Conservation (phyloP, 208 protist genomes). For the Angomonas ambiguus region DNA sequence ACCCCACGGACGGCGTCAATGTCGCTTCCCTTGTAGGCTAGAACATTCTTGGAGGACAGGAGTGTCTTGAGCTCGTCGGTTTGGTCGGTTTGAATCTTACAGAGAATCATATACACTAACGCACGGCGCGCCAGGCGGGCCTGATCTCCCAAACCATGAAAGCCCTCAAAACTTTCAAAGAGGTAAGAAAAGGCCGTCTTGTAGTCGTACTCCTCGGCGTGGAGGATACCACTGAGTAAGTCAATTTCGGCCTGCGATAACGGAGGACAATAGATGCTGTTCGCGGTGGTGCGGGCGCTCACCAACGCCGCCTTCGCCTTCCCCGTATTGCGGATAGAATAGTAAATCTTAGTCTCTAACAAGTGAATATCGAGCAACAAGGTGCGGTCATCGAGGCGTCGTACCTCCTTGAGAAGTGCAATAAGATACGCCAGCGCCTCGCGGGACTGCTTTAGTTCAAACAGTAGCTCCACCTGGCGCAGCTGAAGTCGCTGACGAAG, state of each 20-base stretch:
- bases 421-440: slow-evolving; percentile 77
- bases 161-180: slow-evolving; percentile 98
- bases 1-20: slow-evolving; percentile 94
- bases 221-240: slow-evolving; percentile 94
- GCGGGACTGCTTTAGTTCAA: slow-evolving; percentile 81
- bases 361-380: slow-evolving; percentile 97
- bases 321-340: slow-evolving; percentile 90
- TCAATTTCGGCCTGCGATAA: slow-evolving; percentile 98
- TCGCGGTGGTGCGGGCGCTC: slow-evolving; percentile 95
- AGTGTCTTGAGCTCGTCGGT: slow-evolving; percentile 72
- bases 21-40: slow-evolving; percentile 89
- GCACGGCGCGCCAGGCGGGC: slow-evolving; percentile 73
- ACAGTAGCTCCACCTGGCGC: slow-evolving; percentile 89
- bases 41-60: slow-evolving; percentile 82
- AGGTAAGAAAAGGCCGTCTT: slow-evolving; percentile 99
- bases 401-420: slow-evolving; percentile 91
- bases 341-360: slow-evolving; percentile 95
- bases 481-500: slow-evolving; percentile 96
- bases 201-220: slow-evolving; percentile 97
- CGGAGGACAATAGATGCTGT: slow-evolving; percentile 98
- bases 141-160: slow-evolving; percentile 84
- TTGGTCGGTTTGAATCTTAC: slow-evolving; percentile 89
- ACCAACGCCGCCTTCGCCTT: slow-evolving; percentile 96
- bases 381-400: slow-evolving; percentile 97
- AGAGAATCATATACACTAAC: slow-evolving; percentile 98